Evolutionary conservation across 2,329 filamentous ascomycete species (phyloP).

Genomic region (Plenodomus biglobosus): DNA sequence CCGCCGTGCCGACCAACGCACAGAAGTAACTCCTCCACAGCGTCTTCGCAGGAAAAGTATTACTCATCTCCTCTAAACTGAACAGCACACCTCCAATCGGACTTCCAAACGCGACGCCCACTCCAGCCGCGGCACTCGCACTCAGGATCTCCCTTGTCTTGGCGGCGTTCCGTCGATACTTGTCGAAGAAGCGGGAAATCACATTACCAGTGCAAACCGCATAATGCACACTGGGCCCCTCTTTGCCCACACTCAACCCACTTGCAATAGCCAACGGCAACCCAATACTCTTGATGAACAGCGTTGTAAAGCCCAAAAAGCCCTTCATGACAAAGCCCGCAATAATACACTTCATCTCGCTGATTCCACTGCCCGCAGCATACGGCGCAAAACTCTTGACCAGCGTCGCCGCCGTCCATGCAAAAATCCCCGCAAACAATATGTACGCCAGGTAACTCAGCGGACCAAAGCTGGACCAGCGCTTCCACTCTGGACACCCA

Average conservation of each 20-base stretch:
- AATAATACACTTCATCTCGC: slow-evolving; percentile 99
- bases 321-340: slow-evolving; percentile 99
- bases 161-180: slow-evolving; percentile 87
- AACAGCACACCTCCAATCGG: slow-evolving; percentile 96
- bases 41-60: slow-evolving; percentile 93
- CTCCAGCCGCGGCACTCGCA: slow-evolving; percentile 90
- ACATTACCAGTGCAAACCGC: slow-evolving; percentile 97
- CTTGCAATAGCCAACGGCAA: slow-evolving; percentile 91
- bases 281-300: slow-evolving; percentile 90
- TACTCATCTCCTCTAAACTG: slow-evolving; percentile 97
- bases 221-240: slow-evolving; percentile 98
- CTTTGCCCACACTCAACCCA: slow-evolving; percentile 91
- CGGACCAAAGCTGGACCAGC: slow-evolving; percentile 77
- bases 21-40: slow-evolving; percentile 99
- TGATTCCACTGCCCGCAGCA: slow-evolving; percentile 93
- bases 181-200: slow-evolving; percentile 87
- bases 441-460: slow-evolving; percentile 89
- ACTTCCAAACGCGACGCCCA: slow-evolving; percentile 95
- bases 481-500: slow-evolving; percentile 85
- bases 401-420: slow-evolving; percentile 76
- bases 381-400: slow-evolving; percentile 94
- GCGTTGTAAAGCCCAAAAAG: slow-evolving; percentile 86
- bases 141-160: slow-evolving; percentile 95
- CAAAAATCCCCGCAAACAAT: slow-evolving; percentile 78
- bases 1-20: slow-evolving; percentile 89